Evolutionary conservation across 345 rosid genomes (phyloP).

Genomic region (Eucalyptus sp.): DNA sequence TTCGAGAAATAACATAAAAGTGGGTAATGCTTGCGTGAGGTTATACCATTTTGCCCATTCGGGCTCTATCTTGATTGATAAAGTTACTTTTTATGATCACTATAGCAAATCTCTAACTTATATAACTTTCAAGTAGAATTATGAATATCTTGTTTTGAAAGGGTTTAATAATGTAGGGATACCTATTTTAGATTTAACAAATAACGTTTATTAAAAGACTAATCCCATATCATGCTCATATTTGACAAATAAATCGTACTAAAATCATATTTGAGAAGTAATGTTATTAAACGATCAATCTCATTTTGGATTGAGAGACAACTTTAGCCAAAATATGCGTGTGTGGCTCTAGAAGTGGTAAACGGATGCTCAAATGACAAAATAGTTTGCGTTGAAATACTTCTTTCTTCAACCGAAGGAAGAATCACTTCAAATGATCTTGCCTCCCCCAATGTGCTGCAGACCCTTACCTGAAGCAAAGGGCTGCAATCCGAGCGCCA

Average conservation of each 20-base stretch:
- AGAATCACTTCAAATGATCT: not conserved
- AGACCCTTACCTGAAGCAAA: not conserved
- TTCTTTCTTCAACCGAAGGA: not conserved
- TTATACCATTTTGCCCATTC: not conserved
- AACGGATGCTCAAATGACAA: not conserved
- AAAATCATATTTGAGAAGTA: not conserved
- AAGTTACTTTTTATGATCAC: not conserved
- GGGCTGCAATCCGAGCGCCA: not conserved
- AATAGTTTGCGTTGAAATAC: fast-evolving
- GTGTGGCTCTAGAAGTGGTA: not conserved
- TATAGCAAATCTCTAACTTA: not conserved
- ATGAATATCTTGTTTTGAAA: not conserved
- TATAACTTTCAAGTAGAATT: fast-evolving
- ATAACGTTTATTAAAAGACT: fast-evolving
- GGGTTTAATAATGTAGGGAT: not conserved
- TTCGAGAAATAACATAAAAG: not conserved
- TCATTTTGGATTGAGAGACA: fast-evolving
- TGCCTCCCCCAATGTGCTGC: not conserved
- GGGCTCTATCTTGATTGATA: not conserved
- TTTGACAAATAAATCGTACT: not conserved
- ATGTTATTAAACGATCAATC: fast-evolving
- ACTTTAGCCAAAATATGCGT: fast-evolving
- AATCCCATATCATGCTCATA: not conserved
- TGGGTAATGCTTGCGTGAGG: fast-evolving
- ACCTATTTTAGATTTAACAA: not conserved